Evolutionary conservation across 2,329 filamentous ascomycete species (phyloP), one percentile per base, ranked within the genome.

Genomic region (Gaeumannomyces tritici): DNA sequence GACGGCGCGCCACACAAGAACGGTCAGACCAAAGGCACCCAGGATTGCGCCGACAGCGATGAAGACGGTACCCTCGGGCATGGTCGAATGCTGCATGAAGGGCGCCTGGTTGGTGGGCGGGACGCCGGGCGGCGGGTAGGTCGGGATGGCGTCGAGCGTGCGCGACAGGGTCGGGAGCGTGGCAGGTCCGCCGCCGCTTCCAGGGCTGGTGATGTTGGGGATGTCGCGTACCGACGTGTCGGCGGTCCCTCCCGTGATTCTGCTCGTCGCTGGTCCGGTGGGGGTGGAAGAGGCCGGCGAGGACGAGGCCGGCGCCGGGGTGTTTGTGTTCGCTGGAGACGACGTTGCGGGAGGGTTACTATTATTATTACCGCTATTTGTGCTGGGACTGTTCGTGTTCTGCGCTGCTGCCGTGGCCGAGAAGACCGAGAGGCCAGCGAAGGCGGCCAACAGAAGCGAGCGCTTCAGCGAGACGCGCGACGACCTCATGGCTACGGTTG

Each of bases 1-100:
- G 62, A 97, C 83, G 60, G 83, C 88, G 64, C 93, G 90, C 95
- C 95, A 99, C 63, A 89, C 81, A 15, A 99, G 81, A 57, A 98
- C 85, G n/a, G 86, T 87, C 11, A 91, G 79, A 13, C 87, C 91
- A 66, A 97, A 85, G 67, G 92, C 88, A 21, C 91, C 95, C 8
- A 99, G 83, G 31, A 91, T 88, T 29, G 92, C 89, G 57, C 95
- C 95, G 1, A 98, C 95, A 27, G 87, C 89, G 69, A 99, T 99
- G 77, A 99, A 99, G 64, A 99, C 89, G 4, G 93, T 97, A 62
- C 95, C 95, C 70, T 98, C 90, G 2, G 95, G 95, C 13, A 93
- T 80, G 61, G 77, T 87, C 0, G 92, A 96, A 70, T 88, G 87
- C 71, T 93, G 88, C 91, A 98, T 96, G 73, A 91, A 99, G 21